Conservation (phyloP, 2,329 filamentous ascomycete genomes). For the Thermoascus crustaceus region DNA sequence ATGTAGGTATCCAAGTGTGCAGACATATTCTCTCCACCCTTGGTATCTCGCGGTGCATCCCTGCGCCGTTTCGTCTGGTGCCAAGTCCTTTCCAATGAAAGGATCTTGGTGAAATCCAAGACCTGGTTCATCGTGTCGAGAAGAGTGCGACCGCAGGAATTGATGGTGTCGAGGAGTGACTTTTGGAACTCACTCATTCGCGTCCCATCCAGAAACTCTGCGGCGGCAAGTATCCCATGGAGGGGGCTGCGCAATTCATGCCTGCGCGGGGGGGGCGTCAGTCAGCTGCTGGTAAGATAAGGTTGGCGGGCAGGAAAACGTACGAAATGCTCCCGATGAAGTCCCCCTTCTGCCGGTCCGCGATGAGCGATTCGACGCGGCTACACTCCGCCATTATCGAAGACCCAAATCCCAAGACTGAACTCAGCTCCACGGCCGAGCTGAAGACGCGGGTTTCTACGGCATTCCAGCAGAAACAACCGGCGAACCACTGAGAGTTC, state of each 20-base stretch:
- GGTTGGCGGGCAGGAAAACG: too few relatives aligned
- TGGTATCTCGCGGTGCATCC: conserved; percentile 18
- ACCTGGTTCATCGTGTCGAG: conserved; percentile 39
- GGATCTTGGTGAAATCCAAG: conserved; percentile 47
- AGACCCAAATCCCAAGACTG: conserved; percentile 33
- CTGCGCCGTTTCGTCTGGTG: conserved; percentile 24
- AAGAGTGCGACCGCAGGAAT: conserved; percentile 35
- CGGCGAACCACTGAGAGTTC: conserved; percentile 40
- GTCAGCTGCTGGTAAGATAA: too few relatives aligned
- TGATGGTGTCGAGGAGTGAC: conserved; percentile 32
- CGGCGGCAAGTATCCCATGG: conserved; percentile 35
- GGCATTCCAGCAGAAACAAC: conserved; percentile 38
- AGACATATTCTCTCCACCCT: conserved; percentile 22
- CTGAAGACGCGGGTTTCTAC: conserved; percentile 29
- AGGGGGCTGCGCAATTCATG: conserved; percentile 37
- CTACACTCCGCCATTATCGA: conserved; percentile 37
- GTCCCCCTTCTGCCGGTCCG: conserved; percentile 36
- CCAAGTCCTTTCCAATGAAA: conserved; percentile 30
- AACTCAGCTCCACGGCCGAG: conserved; percentile 31
- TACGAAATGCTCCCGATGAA: conserved; percentile 37
- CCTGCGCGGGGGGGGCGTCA: too few relatives aligned
- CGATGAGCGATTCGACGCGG: conserved; percentile 34
- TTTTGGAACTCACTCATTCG: conserved; percentile 32
- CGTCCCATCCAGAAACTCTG: conserved; percentile 34
- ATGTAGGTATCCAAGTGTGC: conserved; percentile 27